These are phyloP conservation scores for Paramyrothecium sp. DNA, from an alignment of 2,329 filamentous ascomycete genomes.

Conservation along the genomic window DNA sequence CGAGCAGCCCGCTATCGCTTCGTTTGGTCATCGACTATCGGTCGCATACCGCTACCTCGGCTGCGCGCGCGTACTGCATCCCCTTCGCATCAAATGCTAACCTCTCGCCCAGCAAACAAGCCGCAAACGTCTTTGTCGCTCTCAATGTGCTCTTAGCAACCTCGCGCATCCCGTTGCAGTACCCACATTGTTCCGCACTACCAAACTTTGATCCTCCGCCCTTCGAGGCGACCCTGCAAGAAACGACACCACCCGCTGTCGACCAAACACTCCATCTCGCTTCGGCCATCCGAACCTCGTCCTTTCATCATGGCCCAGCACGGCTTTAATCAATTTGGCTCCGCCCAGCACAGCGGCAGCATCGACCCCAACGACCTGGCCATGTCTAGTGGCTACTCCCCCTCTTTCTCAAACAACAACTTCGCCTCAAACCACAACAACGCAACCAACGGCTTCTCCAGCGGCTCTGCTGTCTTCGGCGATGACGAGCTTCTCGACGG, in stretches of 20 bases:
- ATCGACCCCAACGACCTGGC: slow-evolving; percentile 86
- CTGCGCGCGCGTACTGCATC: neutral
- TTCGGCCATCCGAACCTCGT: neutral
- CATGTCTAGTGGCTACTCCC: slow-evolving; percentile 62
- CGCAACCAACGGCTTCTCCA: slow-evolving; percentile 70
- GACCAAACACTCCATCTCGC: neutral
- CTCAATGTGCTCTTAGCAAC: neutral
- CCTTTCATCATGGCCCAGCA: slow-evolving; percentile 50
- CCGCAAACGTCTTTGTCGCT: neutral
- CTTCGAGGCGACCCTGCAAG: neutral
- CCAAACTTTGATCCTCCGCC: neutral
- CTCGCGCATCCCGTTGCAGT: neutral
- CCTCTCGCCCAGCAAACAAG: neutral
- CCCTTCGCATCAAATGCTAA: neutral
- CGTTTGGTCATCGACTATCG: neutral
- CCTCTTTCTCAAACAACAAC: slow-evolving; percentile 54
- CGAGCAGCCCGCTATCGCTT: neutral
- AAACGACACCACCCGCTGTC: neutral
- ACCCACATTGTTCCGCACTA: neutral
- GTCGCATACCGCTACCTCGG: neutral
- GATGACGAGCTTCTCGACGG: slow-evolving; percentile 87
- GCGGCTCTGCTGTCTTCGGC: slow-evolving; percentile 74
- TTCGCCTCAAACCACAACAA: slow-evolving; percentile 58
- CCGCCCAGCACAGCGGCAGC: slow-evolving; percentile 52
- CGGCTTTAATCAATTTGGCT: slow-evolving; percentile 55